Evolutionary conservation across 768 basidiomycete genomes (phyloP).

Genomic region (Hortiboletus campestris): DNA sequence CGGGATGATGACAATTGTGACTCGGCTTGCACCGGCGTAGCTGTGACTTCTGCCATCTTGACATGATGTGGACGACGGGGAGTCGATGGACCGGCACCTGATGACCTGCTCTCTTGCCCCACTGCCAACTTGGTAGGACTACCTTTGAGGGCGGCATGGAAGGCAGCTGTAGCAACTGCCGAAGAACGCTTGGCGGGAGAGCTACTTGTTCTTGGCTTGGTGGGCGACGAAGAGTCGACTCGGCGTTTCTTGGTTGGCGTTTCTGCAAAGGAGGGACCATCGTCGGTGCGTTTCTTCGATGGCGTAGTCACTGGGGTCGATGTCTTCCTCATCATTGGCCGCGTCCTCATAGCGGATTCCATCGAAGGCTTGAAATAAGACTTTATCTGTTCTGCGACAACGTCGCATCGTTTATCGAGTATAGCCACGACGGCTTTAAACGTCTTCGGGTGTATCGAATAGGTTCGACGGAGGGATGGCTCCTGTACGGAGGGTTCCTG

Average conservation of each 20-base stretch:
- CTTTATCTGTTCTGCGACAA: constrained; percentile 25
- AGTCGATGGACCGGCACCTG: constrained; percentile 23
- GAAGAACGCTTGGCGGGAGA: constrained; percentile 9
- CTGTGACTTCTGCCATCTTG: constrained; percentile 1
- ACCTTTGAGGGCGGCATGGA: constrained; percentile 17
- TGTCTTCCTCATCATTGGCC: background rate
- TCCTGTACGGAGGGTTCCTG: constrained; percentile 27
- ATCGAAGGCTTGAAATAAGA: constrained; percentile 17
- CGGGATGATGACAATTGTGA: constrained; percentile 25
- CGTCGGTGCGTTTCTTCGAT: constrained; percentile 35
- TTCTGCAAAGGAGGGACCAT: constrained; percentile 33
- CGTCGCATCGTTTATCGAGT: constrained; percentile 28
- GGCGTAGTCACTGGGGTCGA: constrained; percentile 8
- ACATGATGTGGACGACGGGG: constrained; percentile 18
- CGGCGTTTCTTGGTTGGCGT: constrained; percentile 46
- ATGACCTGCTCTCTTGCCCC: background rate
- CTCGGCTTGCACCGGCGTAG: constrained; percentile 13
- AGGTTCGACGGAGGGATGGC: constrained; percentile 13
- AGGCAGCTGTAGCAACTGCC: constrained; percentile 11
- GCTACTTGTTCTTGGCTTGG: constrained; percentile 11
- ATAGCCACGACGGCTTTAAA: constrained; percentile 20
- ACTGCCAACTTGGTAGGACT: constrained; percentile 3
- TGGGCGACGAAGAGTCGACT: constrained; percentile 17
- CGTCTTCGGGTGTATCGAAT: constrained; percentile 11
- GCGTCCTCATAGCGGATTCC: constrained; percentile 20